These are phyloP conservation scores for Cladosporium sp. DNA, from an alignment of 2,329 filamentous ascomycete genomes.

Conservation along the genomic window DNA sequence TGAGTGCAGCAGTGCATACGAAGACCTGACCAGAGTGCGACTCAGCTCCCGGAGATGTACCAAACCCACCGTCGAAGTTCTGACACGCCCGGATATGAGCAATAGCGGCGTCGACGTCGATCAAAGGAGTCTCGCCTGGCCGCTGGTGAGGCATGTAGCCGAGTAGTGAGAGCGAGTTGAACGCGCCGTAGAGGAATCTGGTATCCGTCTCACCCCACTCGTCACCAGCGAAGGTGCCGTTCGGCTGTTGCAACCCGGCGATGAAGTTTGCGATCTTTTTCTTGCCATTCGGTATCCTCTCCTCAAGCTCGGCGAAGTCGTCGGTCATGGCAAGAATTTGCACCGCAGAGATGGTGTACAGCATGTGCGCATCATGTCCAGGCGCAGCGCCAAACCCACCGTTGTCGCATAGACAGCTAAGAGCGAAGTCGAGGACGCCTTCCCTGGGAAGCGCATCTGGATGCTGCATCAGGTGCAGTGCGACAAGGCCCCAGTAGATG, in stretches of 20 bases:
- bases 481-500: slow-evolving; percentile 92
- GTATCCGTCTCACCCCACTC: slow-evolving; percentile 97
- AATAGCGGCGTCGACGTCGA: slow-evolving; percentile 80
- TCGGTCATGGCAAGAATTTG: slow-evolving; percentile 88
- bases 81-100: slow-evolving; percentile 76
- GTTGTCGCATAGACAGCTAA: slow-evolving; percentile 85
- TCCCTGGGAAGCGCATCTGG: slow-evolving; percentile 79
- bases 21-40: slow-evolving; percentile 95
- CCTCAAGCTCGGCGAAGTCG: slow-evolving; percentile 79
- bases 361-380: slow-evolving; percentile 91
- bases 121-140: slow-evolving; percentile 43
- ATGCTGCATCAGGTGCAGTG: slow-evolving; percentile 78
- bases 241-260: slow-evolving; percentile 73
- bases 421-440: slow-evolving; percentile 86
- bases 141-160: slow-evolving; percentile 58
- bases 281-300: slow-evolving; percentile 64
- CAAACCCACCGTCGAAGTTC: slow-evolving; percentile 95
- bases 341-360: slow-evolving; percentile 92
- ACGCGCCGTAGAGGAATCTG: slow-evolving; percentile 84
- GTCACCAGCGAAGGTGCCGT: slow-evolving; percentile 88
- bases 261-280: slow-evolving; percentile 78
- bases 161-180: slow-evolving; percentile 87
- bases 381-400: slow-evolving; percentile 94
- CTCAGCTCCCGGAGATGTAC: slow-evolving; percentile 84
- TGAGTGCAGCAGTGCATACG: slow-evolving; percentile 83